Evolutionary conservation across 192 early-diverging fungal genomes (phyloP).

Genomic region (Rhizophagus sp.): DNA sequence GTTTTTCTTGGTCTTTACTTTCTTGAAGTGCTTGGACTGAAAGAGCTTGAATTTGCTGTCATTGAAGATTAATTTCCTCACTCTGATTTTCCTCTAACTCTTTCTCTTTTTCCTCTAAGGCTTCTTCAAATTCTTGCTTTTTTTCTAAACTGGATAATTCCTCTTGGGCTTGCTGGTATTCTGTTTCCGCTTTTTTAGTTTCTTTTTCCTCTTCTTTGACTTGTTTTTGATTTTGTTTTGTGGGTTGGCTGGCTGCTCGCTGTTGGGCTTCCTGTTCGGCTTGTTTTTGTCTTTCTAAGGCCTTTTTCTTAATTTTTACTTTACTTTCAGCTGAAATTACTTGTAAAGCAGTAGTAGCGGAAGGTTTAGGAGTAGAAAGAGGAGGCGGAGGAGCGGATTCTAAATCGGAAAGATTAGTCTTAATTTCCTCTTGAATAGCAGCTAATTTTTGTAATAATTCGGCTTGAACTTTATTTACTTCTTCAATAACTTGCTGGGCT

Average conservation of each 20-base stretch:
- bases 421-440: too few species aligned
- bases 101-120: too few species aligned
- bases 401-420: too few species aligned
- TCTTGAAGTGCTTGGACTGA: background rate
- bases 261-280: background rate
- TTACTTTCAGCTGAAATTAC: background rate
- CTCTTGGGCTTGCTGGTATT: background rate
- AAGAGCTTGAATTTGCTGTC: background rate
- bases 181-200: background rate
- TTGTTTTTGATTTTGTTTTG: background rate
- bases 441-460: too few species aligned
- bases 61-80: background rate
- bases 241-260: background rate
- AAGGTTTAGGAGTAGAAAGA: too few species aligned
- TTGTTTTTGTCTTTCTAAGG: background rate
- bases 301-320: background rate
- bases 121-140: constrained; percentile 1
- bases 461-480: too few species aligned
- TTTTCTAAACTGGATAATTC: constrained; percentile 4
- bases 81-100: background rate
- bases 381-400: too few species aligned
- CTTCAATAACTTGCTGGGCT: too few species aligned
- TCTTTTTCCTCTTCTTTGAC: background rate
- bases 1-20: background rate
- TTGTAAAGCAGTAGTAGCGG: background rate